Percentiles rank a stretch among this genome's conserved stretches.
These are phyloP conservation scores for Lablab purpureus DNA, from an alignment of 306 rosid genomes.

Conservation along the genomic window DNA sequence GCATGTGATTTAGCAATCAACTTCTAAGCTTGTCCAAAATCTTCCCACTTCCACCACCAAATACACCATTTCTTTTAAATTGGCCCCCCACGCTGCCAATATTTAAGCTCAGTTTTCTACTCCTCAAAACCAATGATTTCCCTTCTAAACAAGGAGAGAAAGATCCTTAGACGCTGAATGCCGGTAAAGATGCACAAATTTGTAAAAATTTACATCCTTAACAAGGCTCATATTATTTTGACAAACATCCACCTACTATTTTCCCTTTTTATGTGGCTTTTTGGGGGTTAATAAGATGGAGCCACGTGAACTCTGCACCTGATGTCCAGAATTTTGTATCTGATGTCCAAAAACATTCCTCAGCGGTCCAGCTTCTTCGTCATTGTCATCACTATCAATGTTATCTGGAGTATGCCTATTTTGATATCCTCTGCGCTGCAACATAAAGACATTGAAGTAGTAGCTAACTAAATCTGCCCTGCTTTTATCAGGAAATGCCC, in stretches of 20 bases:
- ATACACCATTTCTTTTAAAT: conserved; percentile 5
- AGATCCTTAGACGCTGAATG: conserved; percentile 20
- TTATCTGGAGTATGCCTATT: conserved; percentile 70
- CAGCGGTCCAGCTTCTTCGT: conserved; percentile 47
- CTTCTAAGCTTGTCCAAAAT: conserved; percentile 21
- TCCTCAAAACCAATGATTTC: conserved; percentile 27
- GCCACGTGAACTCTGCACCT: conserved; percentile 19
- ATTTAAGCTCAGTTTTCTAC: conserved; percentile 11
- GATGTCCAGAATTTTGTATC: not conserved
- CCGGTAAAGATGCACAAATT: conserved; percentile 24
- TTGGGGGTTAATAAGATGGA: conserved; percentile 57
- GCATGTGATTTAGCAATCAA: conserved; percentile 33
- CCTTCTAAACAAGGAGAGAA: conserved; percentile 29
- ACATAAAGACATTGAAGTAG: conserved; percentile 82
- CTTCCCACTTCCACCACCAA: conserved; percentile 35
- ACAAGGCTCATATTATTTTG: conserved; percentile 22
- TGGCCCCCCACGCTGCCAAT: not conserved
- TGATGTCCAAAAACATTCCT: conserved; percentile 55
- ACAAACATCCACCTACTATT: conserved; percentile 38
- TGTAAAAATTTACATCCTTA: conserved; percentile 36
- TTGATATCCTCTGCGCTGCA: conserved; percentile 79
- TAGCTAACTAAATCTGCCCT: conserved; percentile 78
- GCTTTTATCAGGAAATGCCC: conserved; percentile 66
- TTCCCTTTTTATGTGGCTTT: conserved; percentile 50
- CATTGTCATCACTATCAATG: conserved; percentile 81